Conservation (phyloP, 768 basidiomycete genomes). For the Lepiota brunneoincarnata region DNA sequence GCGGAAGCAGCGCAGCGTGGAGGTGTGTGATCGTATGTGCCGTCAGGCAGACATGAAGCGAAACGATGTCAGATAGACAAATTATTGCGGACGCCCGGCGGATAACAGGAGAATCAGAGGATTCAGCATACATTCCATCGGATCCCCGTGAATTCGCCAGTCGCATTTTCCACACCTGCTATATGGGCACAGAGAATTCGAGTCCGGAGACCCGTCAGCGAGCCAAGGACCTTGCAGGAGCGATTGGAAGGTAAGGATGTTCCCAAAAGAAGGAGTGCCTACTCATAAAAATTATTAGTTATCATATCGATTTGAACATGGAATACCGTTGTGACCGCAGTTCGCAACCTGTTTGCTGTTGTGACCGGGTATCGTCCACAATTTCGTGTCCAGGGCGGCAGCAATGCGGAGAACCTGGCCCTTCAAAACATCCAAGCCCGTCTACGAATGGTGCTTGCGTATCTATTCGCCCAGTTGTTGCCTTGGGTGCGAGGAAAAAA, state of each 20-base stretch:
- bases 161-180: slow-evolving; percentile 95
- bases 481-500: slow-evolving; percentile 85
- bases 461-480: slow-evolving; percentile 91
- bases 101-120: slow-evolving; percentile 80
- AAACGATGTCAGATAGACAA: slow-evolving; percentile 54
- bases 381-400: slow-evolving; percentile 87
- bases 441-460: slow-evolving; percentile 90
- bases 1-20: slow-evolving; percentile 70
- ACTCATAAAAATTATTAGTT: slow-evolving; percentile 43
- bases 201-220: slow-evolving; percentile 80
- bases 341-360: slow-evolving; percentile 77
- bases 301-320: slow-evolving; percentile 96
- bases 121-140: slow-evolving; percentile 78
- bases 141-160: slow-evolving; percentile 86
- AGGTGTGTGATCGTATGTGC: slow-evolving; percentile 43
- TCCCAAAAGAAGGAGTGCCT: neutral
- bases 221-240: slow-evolving; percentile 82
- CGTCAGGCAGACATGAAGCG: neutral
- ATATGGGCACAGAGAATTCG: slow-evolving; percentile 99
- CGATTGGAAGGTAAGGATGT: slow-evolving; percentile 77
- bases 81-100: slow-evolving; percentile 90
- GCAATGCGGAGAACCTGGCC: slow-evolving; percentile 87
- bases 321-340: slow-evolving; percentile 83
- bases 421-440: slow-evolving; percentile 98
- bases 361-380: slow-evolving; percentile 64